A percentile compares a stretch with the other conserved stretches of the same genome.
These are phyloP conservation scores for Fusarium tanahbumbuense DNA, from an alignment of 2,329 filamentous ascomycete species.

Conservation along the genomic window DNA sequence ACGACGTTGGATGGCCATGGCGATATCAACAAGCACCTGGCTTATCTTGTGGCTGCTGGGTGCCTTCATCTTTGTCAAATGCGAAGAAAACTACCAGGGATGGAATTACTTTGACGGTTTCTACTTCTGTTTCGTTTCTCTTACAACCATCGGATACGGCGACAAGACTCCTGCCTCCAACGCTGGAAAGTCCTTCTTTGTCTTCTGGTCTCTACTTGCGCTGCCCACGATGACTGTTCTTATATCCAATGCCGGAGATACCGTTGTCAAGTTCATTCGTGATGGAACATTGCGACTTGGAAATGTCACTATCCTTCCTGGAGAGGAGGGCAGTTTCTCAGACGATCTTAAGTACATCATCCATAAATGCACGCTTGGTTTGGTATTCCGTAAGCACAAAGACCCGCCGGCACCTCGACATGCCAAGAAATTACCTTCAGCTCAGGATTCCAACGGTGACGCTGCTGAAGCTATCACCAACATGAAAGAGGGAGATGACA, in stretches of 20 bases:
- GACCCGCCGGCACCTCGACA: conserved; percentile 7
- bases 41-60: conserved; percentile 83
- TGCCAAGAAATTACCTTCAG: neutral
- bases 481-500: conserved; percentile 17
- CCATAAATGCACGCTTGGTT: conserved; percentile 57
- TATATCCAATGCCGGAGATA: conserved; percentile 85
- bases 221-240: conserved; percentile 90
- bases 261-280: conserved; percentile 73
- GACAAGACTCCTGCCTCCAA: conserved; percentile 82
- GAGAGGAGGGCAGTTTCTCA: conserved; percentile 64
- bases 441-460: neutral
- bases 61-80: conserved; percentile 75
- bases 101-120: conserved; percentile 84
- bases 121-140: conserved; percentile 86
- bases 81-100: conserved; percentile 63
- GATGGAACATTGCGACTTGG: conserved; percentile 68
- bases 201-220: conserved; percentile 90
- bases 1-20: conserved; percentile 79
- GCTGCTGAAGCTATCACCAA: conserved; percentile 15
- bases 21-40: conserved; percentile 75
- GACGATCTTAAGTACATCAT: conserved; percentile 59
- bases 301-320: conserved; percentile 70
- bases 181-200: conserved; percentile 84
- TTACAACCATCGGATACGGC: conserved; percentile 90
- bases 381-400: conserved; percentile 50